phyloP scores from a whole-genome alignment of 116 monocot species.

The Iris pallida region DNA sequence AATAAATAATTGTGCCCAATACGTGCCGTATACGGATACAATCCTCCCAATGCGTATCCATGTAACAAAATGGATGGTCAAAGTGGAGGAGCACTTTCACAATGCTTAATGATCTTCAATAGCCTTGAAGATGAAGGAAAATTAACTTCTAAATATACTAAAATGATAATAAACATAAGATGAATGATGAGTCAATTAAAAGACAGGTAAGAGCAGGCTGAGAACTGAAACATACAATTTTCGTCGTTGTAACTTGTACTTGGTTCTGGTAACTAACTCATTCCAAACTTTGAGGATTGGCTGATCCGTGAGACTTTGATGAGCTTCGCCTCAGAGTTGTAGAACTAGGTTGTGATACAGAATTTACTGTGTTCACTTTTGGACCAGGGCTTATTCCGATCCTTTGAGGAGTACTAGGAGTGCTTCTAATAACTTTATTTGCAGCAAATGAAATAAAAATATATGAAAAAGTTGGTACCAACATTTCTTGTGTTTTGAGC shows the following conservation, averaged over 20 bases:
- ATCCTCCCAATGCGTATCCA: too few species aligned
- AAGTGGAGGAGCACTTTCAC: too few species aligned
- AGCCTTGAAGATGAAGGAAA: too few species aligned
- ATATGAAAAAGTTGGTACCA: background rate
- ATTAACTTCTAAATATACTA: background rate
- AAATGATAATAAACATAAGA: background rate
- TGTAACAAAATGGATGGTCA: too few species aligned
- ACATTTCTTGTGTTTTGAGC: background rate
- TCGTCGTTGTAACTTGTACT: background rate
- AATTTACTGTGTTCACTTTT: constrained; percentile 29
- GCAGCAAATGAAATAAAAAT: constrained; percentile 8
- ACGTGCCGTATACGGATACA: too few species aligned
- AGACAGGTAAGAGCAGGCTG: background rate
- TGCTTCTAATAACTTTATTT: constrained; percentile 42
- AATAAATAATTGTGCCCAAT: too few species aligned
- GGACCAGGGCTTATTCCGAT: constrained; percentile 21
- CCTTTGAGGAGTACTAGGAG: constrained; percentile 61
- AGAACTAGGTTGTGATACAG: constrained; percentile 16
- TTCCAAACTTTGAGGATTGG: constrained; percentile 22
- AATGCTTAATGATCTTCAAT: too few species aligned
- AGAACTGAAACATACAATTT: constrained; percentile 22
- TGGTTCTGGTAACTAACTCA: background rate
- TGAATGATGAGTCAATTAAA: background rate
- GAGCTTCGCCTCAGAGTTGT: constrained; percentile 43
- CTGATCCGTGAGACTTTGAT: constrained; percentile 30